These are phyloP conservation scores for Candolleomyces aberdarensis DNA, from an alignment of 768 basidiomycete species.

Conservation along the genomic window DNA sequence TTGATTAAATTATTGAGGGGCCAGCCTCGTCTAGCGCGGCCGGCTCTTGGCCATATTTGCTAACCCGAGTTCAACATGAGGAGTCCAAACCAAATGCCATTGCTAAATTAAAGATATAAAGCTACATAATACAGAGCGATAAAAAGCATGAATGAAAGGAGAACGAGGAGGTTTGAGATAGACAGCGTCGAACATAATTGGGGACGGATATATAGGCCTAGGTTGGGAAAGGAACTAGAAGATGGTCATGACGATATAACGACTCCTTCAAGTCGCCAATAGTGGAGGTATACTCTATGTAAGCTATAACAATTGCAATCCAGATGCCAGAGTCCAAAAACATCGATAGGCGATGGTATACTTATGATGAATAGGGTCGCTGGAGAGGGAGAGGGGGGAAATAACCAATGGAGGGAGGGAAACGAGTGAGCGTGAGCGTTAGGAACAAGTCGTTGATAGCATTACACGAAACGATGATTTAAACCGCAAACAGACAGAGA, in stretches of 20 bases:
- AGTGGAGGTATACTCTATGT: constrained; percentile 9
- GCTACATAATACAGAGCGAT: constrained; percentile 2
- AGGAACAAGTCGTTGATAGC: constrained; percentile 5
- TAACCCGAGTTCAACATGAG: too few relatives aligned
- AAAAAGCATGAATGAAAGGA: not conserved
- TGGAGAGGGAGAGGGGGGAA: not conserved
- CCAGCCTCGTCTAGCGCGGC: too few relatives aligned
- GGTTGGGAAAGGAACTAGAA: not conserved
- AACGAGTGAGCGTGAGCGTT: constrained; percentile 10
- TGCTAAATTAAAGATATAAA: not conserved
- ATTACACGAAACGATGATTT: constrained; percentile 2
- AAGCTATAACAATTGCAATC: constrained; percentile 1
- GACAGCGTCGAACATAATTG: not conserved
- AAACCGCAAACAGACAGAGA: not conserved
- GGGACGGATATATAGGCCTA: not conserved
- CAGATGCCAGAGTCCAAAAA: not conserved
- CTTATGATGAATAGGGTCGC: not conserved
- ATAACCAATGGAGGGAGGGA: not conserved
- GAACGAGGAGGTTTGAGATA: not conserved
- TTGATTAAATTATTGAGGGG: too few relatives aligned
- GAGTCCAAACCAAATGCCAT: not conserved
- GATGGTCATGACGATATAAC: not conserved
- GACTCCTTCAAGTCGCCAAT: not conserved
- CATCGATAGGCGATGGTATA: not conserved
- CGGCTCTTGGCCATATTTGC: too few relatives aligned